Evolutionary conservation across 169 alveolate genomes (phyloP).

Genomic region (Eimeria falciformis): DNA sequence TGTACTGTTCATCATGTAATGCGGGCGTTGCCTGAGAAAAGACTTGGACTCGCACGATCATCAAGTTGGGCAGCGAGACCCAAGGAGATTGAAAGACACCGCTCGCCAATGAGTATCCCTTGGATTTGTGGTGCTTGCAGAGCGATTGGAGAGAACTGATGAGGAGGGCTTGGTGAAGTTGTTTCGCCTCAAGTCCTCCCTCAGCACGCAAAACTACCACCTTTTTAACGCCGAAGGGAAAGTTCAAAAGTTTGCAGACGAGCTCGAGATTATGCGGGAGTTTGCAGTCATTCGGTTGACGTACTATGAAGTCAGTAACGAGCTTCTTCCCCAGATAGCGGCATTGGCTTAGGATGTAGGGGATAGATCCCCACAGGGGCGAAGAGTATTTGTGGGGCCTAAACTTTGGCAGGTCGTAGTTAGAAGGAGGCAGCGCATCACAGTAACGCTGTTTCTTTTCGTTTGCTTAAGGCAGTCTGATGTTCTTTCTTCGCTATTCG

Average conservation of each 20-base stretch:
- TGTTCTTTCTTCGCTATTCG: neutral
- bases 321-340: neutral
- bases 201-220: conserved; percentile 95
- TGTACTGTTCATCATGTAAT: too few species aligned
- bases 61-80: too few species aligned
- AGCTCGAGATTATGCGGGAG: conserved; percentile 94
- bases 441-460: too few species aligned
- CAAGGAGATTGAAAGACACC: too few species aligned
- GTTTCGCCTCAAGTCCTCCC: conserved; percentile 90
- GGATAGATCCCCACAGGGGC: neutral
- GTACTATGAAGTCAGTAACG: conserved; percentile 90
- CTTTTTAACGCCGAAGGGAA: conserved; percentile 95
- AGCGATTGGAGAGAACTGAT: conserved; percentile 79
- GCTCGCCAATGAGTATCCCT: too few species aligned
- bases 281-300: conserved; percentile 94
- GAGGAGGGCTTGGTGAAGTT: conserved; percentile 94
- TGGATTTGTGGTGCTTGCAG: conserved; percentile 37
- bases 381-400: neutral
- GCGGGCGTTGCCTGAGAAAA: too few species aligned
- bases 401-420: neutral
- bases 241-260: conserved; percentile 92
- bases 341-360: too few species aligned
- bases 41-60: too few species aligned
- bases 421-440: neutral
- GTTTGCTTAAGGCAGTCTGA: too few species aligned